phyloP scores from a whole-genome alignment of 2,329 filamentous ascomycete genomes.

The Diaporthe vexans region DNA sequence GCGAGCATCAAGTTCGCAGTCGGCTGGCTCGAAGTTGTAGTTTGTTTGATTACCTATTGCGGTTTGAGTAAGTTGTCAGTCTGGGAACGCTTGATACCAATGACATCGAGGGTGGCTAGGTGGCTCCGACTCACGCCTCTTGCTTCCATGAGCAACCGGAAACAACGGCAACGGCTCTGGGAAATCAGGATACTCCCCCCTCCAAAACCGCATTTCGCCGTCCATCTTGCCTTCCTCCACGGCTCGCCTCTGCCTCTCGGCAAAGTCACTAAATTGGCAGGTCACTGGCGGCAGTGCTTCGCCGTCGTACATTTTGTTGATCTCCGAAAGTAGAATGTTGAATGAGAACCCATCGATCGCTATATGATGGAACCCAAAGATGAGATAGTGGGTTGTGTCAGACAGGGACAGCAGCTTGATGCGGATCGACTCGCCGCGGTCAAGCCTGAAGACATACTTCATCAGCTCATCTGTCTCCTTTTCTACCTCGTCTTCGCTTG shows the following conservation, averaged over 20 bases:
- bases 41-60: slow-evolving; percentile 20
- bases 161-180: slow-evolving; percentile 30
- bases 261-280: slow-evolving; percentile 45
- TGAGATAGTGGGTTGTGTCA: slow-evolving; percentile 52
- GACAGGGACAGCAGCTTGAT: slow-evolving; percentile 53
- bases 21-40: slow-evolving; percentile 17
- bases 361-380: slow-evolving; percentile 50
- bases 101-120: neutral
- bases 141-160: slow-evolving; percentile 27
- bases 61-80: neutral
- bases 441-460: slow-evolving; percentile 55
- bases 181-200: slow-evolving; percentile 12
- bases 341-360: slow-evolving; percentile 33
- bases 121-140: slow-evolving; percentile 7
- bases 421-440: slow-evolving; percentile 51
- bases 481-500: slow-evolving; percentile 44
- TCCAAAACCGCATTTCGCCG: slow-evolving; percentile 29
- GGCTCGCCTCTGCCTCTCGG: slow-evolving; percentile 16
- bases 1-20: slow-evolving; percentile 7
- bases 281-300: neutral
- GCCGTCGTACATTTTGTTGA: slow-evolving; percentile 27
- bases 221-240: slow-evolving; percentile 38
- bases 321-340: slow-evolving; percentile 23
- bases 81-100: neutral
- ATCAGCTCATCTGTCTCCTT: slow-evolving; percentile 45